A percentile compares a stretch with the other conserved stretches of the same genome.
Conservation (phyloP, 164 flowering plant species). For the Paratinospora sagittata region DNA sequence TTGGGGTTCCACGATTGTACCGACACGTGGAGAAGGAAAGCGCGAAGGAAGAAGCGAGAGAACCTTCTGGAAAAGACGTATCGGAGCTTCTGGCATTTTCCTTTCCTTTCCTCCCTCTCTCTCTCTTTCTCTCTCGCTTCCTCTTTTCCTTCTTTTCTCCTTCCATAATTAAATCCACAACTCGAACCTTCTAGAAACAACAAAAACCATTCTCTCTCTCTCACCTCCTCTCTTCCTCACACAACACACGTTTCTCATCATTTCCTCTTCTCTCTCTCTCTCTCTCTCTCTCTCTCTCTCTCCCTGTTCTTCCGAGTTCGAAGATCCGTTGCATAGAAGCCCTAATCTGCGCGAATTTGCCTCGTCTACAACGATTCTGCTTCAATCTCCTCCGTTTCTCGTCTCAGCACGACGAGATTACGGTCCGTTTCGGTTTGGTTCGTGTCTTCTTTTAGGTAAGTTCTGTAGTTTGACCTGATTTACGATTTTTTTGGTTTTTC, state of each 20-base stretch:
- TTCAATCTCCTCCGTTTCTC: not conserved
- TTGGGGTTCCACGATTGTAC: not conserved
- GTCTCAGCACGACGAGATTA: not conserved
- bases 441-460: not conserved
- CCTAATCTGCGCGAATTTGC: not conserved
- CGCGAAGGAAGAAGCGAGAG: slow-evolving; percentile 2
- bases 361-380: not conserved
- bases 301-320: not conserved
- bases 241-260: not conserved
- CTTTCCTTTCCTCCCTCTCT: slow-evolving; percentile 4
- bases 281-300: not conserved
- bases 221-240: no score
- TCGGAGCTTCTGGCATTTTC: slow-evolving; percentile 29
- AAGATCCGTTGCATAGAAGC: not conserved
- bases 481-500: not conserved
- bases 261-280: slow-evolving; percentile 9
- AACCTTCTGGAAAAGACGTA: slow-evolving; percentile 31
- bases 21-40: slow-evolving; percentile 12
- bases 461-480: not conserved
- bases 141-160: slow-evolving; percentile 1
- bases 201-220: slow-evolving; percentile 6
- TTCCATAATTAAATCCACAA: slow-evolving; percentile 9
- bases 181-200: slow-evolving; percentile 41
- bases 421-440: no score
- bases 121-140: not conserved